Evolutionary conservation across 257 asterid genomes (phyloP).

Genomic region (Plantago ovata): DNA sequence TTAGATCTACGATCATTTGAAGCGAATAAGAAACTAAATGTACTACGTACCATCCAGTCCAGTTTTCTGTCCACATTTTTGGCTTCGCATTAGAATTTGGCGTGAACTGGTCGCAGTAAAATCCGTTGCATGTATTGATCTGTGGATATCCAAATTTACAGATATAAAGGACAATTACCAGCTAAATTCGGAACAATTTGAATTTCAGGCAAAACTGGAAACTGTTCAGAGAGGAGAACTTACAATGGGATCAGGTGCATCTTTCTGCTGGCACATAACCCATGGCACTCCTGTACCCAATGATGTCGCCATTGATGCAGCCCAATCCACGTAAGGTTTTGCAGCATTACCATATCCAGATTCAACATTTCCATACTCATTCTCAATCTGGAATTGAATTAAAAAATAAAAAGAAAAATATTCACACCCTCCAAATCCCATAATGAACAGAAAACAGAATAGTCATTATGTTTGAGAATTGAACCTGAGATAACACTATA

Average conservation of each 20-base stretch:
- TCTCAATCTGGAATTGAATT: constrained; percentile 57
- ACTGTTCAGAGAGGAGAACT: constrained; percentile 18
- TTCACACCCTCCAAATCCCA: not conserved
- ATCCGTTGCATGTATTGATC: constrained; percentile 96
- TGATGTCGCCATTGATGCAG: constrained; percentile 82
- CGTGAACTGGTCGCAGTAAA: constrained; percentile 87
- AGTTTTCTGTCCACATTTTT: constrained; percentile 95
- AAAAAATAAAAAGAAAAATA: not conserved
- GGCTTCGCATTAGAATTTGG: constrained; percentile 75
- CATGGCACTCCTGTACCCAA: constrained; percentile 87
- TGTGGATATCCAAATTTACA: constrained; percentile 26
- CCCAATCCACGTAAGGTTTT: constrained; percentile 77
- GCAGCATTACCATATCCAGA: constrained; percentile 53
- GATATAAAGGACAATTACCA: not conserved
- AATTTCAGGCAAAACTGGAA: not conserved
- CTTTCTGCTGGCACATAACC: constrained; percentile 91
- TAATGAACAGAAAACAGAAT: not conserved
- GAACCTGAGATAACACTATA: constrained; percentile 83
- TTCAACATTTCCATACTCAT: constrained; percentile 81
- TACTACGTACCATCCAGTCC: constrained; percentile 95
- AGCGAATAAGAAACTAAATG: constrained; percentile 6
- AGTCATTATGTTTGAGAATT: not conserved
- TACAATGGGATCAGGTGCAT: constrained; percentile 89
- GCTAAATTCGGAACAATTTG: not conserved
- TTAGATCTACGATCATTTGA: constrained; percentile 2